phyloP scores from a whole-genome alignment of 768 basidiomycete species.

The Auricularia sp. region DNA sequence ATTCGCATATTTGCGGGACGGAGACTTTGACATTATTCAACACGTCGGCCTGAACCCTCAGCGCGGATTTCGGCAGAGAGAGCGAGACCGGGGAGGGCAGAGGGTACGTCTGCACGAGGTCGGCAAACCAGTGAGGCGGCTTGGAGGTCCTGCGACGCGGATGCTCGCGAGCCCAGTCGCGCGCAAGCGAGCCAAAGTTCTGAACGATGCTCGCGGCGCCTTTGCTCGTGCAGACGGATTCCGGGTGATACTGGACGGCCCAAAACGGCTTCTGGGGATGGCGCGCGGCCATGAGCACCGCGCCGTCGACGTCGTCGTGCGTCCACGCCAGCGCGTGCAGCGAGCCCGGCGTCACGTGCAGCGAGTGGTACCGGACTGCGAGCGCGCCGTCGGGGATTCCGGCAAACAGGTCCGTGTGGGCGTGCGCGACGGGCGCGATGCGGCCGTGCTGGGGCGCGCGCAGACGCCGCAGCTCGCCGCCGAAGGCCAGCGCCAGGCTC shows the following conservation, averaged over 20 bases:
- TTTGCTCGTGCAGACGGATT: constrained; percentile 62
- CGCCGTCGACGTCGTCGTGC: constrained; percentile 34
- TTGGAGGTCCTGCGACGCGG: background rate
- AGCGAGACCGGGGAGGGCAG: constrained; percentile 7
- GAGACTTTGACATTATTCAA: constrained; percentile 35
- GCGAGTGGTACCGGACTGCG: constrained; percentile 70
- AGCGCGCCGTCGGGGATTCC: constrained; percentile 43
- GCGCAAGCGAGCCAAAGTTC: constrained; percentile 68
- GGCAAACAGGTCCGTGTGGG: constrained; percentile 49
- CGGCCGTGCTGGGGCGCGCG: constrained; percentile 71
- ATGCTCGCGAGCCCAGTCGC: constrained; percentile 37
- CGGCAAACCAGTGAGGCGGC: background rate
- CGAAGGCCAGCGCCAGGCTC: constrained; percentile 57
- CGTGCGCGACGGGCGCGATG: constrained; percentile 53
- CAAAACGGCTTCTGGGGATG: constrained; percentile 63
- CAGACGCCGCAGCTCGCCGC: constrained; percentile 49
- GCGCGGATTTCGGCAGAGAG: background rate
- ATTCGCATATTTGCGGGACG: constrained; percentile 44
- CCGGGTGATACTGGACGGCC: constrained; percentile 87
- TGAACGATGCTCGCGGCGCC: constrained; percentile 57
- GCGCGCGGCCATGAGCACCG: constrained; percentile 61
- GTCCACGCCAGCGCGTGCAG: constrained; percentile 55
- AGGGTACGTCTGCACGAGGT: background rate
- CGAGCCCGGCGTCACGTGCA: constrained; percentile 34
- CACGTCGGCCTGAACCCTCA: constrained; percentile 25